A percentile compares a stretch with the other conserved stretches of the same genome.
phyloP scores from a whole-genome alignment of 306 rosid genomes.

The Rubus parviflorus region DNA sequence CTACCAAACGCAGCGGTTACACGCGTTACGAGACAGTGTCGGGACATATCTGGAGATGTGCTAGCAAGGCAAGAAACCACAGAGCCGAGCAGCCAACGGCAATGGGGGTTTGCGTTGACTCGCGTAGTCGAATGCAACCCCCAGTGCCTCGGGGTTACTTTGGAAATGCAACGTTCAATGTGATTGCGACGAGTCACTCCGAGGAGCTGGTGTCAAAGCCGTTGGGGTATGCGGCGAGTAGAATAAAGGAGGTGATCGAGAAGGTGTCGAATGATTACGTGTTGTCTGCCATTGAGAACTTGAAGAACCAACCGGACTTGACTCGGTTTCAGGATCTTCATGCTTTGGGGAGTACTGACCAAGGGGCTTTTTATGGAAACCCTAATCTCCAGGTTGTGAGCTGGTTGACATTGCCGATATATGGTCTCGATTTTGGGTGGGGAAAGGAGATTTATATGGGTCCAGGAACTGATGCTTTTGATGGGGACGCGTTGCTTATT shows the following conservation, averaged over 20 bases:
- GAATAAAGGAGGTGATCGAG: conserved; percentile 51
- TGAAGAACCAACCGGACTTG: conserved; percentile 47
- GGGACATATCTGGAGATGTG: conserved; percentile 58
- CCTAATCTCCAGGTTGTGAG: conserved; percentile 50
- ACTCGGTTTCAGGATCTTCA: conserved; percentile 49
- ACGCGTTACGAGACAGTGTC: conserved; percentile 48
- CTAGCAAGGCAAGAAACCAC: conserved; percentile 50
- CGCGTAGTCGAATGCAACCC: conserved; percentile 43
- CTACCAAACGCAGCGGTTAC: conserved; percentile 22
- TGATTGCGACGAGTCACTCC: conserved; percentile 33
- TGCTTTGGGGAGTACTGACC: conserved; percentile 22
- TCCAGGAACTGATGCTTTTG: conserved; percentile 41
- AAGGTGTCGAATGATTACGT: conserved; percentile 46
- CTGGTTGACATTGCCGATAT: conserved; percentile 55
- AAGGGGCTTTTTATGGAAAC: conserved; percentile 42
- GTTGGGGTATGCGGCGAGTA: conserved; percentile 49
- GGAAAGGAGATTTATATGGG: conserved; percentile 55
- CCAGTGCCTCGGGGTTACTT: conserved; percentile 47
- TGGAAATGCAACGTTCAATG: conserved; percentile 55
- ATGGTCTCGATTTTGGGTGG: conserved; percentile 71
- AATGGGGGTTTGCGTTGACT: conserved; percentile 38
- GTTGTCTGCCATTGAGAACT: conserved; percentile 36
- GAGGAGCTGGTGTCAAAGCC: conserved; percentile 58
- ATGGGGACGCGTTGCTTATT: conserved; percentile 48
- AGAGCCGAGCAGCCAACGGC: conserved; percentile 38